These are phyloP conservation scores for Orbilia oligospora DNA, from an alignment of 2,329 filamentous ascomycete species.

Conservation along the genomic window DNA sequence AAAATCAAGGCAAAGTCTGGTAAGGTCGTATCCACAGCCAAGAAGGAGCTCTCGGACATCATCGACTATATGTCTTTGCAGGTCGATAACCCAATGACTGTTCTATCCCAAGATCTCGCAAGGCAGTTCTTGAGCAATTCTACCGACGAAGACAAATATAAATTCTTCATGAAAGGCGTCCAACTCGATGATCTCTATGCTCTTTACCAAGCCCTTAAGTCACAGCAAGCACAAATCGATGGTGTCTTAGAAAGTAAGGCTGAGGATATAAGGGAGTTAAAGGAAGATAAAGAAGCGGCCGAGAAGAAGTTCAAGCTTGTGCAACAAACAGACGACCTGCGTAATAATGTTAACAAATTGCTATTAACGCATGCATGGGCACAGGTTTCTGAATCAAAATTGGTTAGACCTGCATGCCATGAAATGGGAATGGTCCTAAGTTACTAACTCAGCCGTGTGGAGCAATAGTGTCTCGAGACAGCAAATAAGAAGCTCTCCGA, in stretches of 20 bases:
- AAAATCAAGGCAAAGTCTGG: slow-evolving; percentile 83
- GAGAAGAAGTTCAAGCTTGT: slow-evolving; percentile 76
- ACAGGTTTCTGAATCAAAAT: slow-evolving; percentile 84
- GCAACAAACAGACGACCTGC: slow-evolving; percentile 77
- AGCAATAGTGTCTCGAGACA: slow-evolving; percentile 11
- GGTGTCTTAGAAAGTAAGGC: slow-evolving; percentile 74
- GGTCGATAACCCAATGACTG: slow-evolving; percentile 96
- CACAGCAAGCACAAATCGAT: slow-evolving; percentile 81
- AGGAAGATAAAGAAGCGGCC: slow-evolving; percentile 74
- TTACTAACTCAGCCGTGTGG: slow-evolving; percentile 8
- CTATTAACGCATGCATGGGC: slow-evolving; percentile 84
- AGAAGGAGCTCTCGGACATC: slow-evolving; percentile 89
- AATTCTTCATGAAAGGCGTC: slow-evolving; percentile 94
- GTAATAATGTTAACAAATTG: slow-evolving; percentile 74
- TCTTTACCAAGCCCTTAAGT: slow-evolving; percentile 87
- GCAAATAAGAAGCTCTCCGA: slow-evolving; percentile 12
- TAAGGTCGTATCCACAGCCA: slow-evolving; percentile 83
- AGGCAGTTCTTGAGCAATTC: slow-evolving; percentile 92
- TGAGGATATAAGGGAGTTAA: slow-evolving; percentile 76
- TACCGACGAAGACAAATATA: slow-evolving; percentile 87
- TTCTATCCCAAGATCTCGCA: slow-evolving; percentile 94
- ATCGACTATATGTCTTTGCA: slow-evolving; percentile 93
- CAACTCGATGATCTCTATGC: slow-evolving; percentile 92
- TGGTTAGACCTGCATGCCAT: slow-evolving; percentile 63
- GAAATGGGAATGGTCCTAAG: background rate